Evolutionary conservation across 441 rosid species (phyloP), one percentile per base, ranked within the genome.

Genomic region (Adansonia grandidieri): DNA sequence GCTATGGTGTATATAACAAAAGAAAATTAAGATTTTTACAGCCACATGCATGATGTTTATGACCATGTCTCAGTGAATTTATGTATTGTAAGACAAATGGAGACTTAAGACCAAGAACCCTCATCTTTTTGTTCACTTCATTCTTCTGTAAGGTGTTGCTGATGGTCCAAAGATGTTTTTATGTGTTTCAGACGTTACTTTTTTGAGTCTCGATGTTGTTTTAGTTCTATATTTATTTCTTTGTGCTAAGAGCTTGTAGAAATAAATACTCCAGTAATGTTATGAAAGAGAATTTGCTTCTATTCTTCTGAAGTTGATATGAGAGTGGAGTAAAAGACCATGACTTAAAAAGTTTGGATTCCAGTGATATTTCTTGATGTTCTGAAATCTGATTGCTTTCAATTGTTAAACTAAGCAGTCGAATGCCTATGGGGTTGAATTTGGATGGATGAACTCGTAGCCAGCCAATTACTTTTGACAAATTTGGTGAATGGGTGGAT

Each of bases 1-100:
- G 37, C 47, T 53, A 57, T 48, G 19, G 24, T 6, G 65, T 85
- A 89, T 86, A 86, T 80, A 87, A 69, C 42, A 47, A 24, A 15
- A 13, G 63, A 32, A 9, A 28, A 65, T 20, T 15, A 57, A 47
- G 48, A 58, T 58, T 45, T 63, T 60, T 14, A 62, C 37, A 13
- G 58, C 32, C 66, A 42, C 20, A 22, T 44, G 48, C 48, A 51
- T 51, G 62, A 61, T 45, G 74, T 24, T 24, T 50, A 51, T 50
- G 22, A 28, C n/a, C 17, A 28, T n/a, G 50, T 37, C 24, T 54
- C 1, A 1, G 19, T 37, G 77, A 45, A 44, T 11, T 13, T 73
- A 44, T 40, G 5, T 73, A 6, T n/a, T 57, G 73, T 19, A 17
- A 17, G 65, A 57, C 37, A 10, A 65, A 73, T 73, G 67, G 69